Conservation (phyloP, 1,284 basidiomycete genomes). For the Moesziomyces sp. region DNA sequence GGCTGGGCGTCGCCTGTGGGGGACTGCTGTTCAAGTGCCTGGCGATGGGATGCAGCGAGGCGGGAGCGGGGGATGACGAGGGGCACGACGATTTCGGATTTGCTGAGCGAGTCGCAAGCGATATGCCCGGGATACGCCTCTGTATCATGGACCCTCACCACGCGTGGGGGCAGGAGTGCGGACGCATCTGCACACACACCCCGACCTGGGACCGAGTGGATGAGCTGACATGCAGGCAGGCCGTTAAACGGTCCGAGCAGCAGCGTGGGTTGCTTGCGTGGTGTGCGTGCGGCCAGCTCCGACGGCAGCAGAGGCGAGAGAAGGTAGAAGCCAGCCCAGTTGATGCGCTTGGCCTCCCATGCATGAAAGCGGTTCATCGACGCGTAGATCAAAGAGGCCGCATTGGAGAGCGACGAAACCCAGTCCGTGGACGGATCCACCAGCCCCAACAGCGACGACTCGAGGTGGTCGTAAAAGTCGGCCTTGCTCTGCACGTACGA, state of each 20-base stretch:
- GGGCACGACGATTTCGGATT: slow-evolving; percentile 69
- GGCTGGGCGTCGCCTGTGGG: not conserved
- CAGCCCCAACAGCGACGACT: slow-evolving; percentile 55
- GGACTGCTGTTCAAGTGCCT: slow-evolving; percentile 25
- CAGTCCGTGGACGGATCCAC: slow-evolving; percentile 61
- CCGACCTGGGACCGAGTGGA: slow-evolving; percentile 59
- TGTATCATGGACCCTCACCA: slow-evolving; percentile 66
- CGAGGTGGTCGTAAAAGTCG: slow-evolving; percentile 68
- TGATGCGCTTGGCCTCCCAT: slow-evolving; percentile 58
- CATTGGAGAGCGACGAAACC: slow-evolving; percentile 65
- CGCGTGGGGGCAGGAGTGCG: slow-evolving; percentile 55
- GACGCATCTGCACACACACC: slow-evolving; percentile 69
- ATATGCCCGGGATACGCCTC: slow-evolving; percentile 68
- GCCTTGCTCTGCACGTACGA: slow-evolving; percentile 52
- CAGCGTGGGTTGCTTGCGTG: slow-evolving; percentile 49
- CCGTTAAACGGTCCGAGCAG: slow-evolving; percentile 69
- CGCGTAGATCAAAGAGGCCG: slow-evolving; percentile 58
- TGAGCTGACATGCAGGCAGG: slow-evolving; percentile 68
- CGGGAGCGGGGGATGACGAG: slow-evolving; percentile 53
- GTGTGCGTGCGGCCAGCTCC: slow-evolving; percentile 5
- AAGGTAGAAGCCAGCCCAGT: slow-evolving; percentile 69
- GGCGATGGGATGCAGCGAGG: slow-evolving; percentile 31
- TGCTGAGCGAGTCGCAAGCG: slow-evolving; percentile 68
- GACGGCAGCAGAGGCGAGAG: slow-evolving; percentile 65
- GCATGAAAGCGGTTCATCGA: slow-evolving; percentile 58